phyloP scores from a whole-genome alignment of 2,329 filamentous ascomycete species.

The Arachnomyces sp. region DNA sequence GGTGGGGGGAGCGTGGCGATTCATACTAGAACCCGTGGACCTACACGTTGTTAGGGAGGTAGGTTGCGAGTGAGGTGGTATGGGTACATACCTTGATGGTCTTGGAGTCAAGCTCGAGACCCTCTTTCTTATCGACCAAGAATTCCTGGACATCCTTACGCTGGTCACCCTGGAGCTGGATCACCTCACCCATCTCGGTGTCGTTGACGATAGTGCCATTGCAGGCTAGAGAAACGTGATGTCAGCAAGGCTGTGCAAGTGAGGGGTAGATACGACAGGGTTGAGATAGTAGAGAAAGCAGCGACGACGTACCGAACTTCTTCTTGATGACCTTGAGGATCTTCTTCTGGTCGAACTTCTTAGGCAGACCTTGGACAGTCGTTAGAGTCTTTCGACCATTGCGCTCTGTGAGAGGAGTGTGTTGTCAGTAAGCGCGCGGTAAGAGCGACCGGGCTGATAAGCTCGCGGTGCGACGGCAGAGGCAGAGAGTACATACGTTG shows the following conservation, averaged over 20 bases:
- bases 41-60: conserved; percentile 17
- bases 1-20: conserved; percentile 34
- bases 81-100: conserved; percentile 72
- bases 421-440: conserved; percentile 15
- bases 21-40: conserved; percentile 46
- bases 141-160: conserved; percentile 98
- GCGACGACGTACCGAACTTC: conserved; percentile 67
- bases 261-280: neutral
- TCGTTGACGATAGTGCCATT: conserved; percentile 99
- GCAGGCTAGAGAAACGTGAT: conserved; percentile 58
- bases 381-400: conserved; percentile 99
- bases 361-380: conserved; percentile 95
- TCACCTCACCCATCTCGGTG: conserved; percentile 96
- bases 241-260: conserved; percentile 14
- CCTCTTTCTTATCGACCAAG: conserved; percentile 90
- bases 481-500: conserved; percentile 63
- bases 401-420: conserved; percentile 58
- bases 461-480: neutral
- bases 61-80: neutral
- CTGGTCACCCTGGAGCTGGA: conserved; percentile 98
- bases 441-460: conserved; percentile 5
- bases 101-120: conserved; percentile 87
- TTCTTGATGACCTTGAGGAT: conserved; percentile 99
- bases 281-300: neutral
- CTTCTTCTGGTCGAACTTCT: conserved; percentile 99